Percentiles rank a stretch among this genome's conserved stretches.
Evolutionary conservation across 2,329 filamentous ascomycete genomes (phyloP).

Genomic region (Cercospora canescens): DNA sequence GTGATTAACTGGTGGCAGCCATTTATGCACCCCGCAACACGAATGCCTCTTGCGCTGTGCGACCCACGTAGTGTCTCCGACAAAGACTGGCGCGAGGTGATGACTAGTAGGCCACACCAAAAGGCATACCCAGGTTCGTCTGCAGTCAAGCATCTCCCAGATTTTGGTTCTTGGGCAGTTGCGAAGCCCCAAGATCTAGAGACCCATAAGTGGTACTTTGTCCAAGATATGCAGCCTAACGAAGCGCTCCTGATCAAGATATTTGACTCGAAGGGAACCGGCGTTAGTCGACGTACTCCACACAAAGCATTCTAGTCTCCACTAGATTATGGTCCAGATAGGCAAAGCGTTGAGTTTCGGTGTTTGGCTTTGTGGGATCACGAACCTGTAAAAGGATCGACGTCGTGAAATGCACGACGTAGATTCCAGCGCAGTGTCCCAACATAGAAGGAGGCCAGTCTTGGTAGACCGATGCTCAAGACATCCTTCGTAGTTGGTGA

Average conservation of each 20-base stretch:
- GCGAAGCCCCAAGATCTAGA: constrained; percentile 14
- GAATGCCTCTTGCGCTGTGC: constrained; percentile 21
- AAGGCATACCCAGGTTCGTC: no score
- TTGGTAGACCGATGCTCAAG: no score
- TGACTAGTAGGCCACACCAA: neutral
- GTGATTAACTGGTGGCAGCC: constrained; percentile 49
- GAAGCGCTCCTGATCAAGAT: constrained; percentile 63
- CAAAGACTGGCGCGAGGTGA: constrained; percentile 57
- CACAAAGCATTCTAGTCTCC: constrained; percentile 3
- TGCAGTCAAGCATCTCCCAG: no score
- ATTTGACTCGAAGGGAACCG: constrained; percentile 60
- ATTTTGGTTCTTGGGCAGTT: no score
- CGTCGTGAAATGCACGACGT: no score
- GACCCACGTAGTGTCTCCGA: constrained; percentile 21
- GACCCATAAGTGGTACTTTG: constrained; percentile 55
- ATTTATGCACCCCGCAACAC: constrained; percentile 14
- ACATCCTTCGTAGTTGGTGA: no score
- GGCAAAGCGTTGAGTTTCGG: constrained; percentile 10
- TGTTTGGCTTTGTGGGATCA: constrained; percentile 11
- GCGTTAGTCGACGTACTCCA: constrained; percentile 22
- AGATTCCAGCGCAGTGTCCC: no score
- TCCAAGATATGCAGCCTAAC: constrained; percentile 61
- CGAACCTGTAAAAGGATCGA: no score
- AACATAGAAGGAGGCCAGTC: no score
- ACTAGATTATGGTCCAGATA: constrained; percentile 5